Evolutionary conservation across 2,329 filamentous ascomycete species (phyloP).

Genomic region (Calonectria montana): DNA sequence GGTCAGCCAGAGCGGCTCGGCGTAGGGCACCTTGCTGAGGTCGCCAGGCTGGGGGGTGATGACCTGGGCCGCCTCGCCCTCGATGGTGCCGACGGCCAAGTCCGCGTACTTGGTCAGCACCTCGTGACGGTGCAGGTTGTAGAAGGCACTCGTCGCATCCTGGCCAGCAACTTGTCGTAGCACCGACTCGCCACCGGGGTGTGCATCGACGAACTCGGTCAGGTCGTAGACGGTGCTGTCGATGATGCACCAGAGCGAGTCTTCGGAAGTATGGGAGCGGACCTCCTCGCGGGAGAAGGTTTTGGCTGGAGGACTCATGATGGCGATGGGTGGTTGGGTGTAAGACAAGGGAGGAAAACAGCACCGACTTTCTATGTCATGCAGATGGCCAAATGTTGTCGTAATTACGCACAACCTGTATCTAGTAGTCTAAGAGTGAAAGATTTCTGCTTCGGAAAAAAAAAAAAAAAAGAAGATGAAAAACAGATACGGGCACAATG

Average conservation of each 20-base stretch:
- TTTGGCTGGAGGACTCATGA: conserved; percentile 55
- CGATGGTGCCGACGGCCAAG: conserved; percentile 80
- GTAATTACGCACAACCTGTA: neutral
- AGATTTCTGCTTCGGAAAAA: neutral
- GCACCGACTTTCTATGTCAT: neutral
- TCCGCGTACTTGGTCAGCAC: conserved; percentile 83
- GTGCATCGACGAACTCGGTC: conserved; percentile 85
- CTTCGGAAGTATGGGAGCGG: conserved; percentile 79
- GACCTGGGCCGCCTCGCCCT: conserved; percentile 80
- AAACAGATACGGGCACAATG: neutral
- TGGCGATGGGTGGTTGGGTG: neutral
- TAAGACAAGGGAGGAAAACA: neutral
- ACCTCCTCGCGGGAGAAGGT: conserved; percentile 74
- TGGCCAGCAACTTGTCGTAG: conserved; percentile 83
- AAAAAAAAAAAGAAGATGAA: neutral
- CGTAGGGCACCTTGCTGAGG: conserved; percentile 82
- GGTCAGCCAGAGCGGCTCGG: conserved; percentile 85
- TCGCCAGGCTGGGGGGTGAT: conserved; percentile 77
- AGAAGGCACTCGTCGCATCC: conserved; percentile 86
- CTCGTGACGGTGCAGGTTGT: conserved; percentile 92
- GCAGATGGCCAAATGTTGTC: neutral
- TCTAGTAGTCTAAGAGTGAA: neutral
- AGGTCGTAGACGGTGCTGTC: conserved; percentile 90
- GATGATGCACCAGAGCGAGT: conserved; percentile 85
- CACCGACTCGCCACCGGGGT: conserved; percentile 85